phyloP scores from a whole-genome alignment of 2,329 filamentous ascomycete species.

The Nannizziopsis arthrosporioides region DNA sequence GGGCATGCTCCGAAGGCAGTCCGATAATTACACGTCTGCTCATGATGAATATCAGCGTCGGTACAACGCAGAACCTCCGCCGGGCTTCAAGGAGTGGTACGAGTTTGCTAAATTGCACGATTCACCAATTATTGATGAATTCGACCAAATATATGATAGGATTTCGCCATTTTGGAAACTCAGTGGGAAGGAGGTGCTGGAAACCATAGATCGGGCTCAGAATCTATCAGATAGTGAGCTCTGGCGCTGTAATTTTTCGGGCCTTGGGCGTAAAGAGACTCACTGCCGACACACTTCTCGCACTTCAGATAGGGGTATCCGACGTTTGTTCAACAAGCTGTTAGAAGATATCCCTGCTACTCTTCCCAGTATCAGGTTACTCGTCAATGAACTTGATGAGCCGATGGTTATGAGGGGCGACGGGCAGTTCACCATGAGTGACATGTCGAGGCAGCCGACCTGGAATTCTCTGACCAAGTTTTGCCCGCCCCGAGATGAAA shows the following conservation, averaged over 20 bases:
- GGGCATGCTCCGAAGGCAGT: conserved; percentile 2
- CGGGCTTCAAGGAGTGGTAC: conserved; percentile 11
- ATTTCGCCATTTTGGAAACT: conserved; percentile 11
- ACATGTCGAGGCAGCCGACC: conserved; percentile 6
- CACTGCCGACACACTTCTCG: conserved; percentile 6
- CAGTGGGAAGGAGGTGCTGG: conserved; percentile 6
- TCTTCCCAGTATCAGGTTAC: conserved; percentile 10
- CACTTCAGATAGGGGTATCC: conserved; percentile 7
- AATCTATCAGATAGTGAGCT: conserved; percentile 4
- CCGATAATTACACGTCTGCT: conserved; percentile 7
- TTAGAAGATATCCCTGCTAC: conserved; percentile 1
- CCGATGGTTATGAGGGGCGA: conserved; percentile 4
- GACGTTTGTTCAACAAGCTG: conserved; percentile 6
- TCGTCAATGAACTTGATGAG: conserved; percentile 13
- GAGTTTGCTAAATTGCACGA: conserved; percentile 10
- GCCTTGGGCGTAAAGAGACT: not conserved
- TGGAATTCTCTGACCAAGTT: conserved; percentile 2
- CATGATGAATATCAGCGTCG: conserved; percentile 8
- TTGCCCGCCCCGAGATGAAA: not conserved
- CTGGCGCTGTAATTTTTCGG: conserved; percentile 8
- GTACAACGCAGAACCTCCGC: conserved; percentile 7
- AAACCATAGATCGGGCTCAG: not conserved
- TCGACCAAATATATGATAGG: conserved; percentile 8
- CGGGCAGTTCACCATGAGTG: conserved; percentile 2
- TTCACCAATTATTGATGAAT: conserved; percentile 12